A percentile compares a stretch with the other conserved stretches of the same genome.
Evolutionary conservation across 2,329 filamentous ascomycete genomes (phyloP).

Genomic region (Phyllosticta citriasiana): DNA sequence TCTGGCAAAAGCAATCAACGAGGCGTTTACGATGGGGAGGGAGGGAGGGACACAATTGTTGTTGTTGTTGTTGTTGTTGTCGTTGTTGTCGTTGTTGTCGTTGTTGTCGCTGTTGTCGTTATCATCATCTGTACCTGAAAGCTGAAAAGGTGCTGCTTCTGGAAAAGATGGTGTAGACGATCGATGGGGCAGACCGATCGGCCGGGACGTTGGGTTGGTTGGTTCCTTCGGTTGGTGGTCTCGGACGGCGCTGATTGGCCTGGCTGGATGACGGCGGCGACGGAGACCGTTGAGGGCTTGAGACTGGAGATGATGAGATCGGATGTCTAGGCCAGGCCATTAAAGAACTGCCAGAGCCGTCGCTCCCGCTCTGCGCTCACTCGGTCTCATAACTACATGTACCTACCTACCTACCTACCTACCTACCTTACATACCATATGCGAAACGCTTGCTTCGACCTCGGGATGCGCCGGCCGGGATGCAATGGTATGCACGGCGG

Average conservation of each 20-base stretch:
- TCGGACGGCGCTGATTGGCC: conserved; percentile 2
- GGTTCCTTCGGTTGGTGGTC: neutral
- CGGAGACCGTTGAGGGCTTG: neutral
- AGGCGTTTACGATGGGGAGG: neutral
- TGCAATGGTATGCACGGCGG: neutral
- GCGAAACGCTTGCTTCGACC: neutral
- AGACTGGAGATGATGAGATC: neutral
- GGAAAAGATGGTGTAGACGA: neutral
- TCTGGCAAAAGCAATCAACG: neutral
- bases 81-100: neutral
- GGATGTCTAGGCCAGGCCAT: neutral
- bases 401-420: too few species aligned
- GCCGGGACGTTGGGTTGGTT: neutral
- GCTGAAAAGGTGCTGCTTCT: neutral
- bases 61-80: neutral
- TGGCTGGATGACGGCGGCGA: neutral
- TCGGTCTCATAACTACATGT: neutral
- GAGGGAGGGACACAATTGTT: too few species aligned
- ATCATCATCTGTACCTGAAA: neutral
- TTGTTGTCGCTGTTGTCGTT: neutral
- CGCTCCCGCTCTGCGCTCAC: neutral
- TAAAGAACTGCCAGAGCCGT: neutral
- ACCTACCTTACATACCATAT: neutral
- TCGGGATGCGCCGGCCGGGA: neutral
- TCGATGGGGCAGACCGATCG: neutral